Evolutionary conservation across 768 basidiomycete genomes (phyloP).

Genomic region (Lepiota venenata): DNA sequence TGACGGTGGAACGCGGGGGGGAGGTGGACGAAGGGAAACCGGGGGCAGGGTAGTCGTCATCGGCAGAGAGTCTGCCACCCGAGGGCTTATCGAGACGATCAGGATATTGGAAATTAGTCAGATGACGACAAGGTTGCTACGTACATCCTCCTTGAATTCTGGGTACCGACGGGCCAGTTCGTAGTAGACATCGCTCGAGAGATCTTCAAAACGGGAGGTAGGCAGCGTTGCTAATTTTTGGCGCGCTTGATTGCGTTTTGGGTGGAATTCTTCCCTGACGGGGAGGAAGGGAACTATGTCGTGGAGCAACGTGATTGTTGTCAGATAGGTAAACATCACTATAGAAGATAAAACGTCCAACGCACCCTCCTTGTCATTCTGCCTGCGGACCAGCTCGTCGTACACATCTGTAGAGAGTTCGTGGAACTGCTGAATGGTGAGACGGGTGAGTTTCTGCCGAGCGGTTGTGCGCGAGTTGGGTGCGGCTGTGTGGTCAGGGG

Average conservation of each 20-base stretch:
- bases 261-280: constrained; percentile 91
- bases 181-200: constrained; percentile 94
- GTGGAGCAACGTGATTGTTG: constrained; percentile 16
- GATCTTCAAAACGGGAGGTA: constrained; percentile 84
- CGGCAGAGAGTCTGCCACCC: constrained; percentile 41
- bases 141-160: constrained; percentile 88
- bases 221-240: constrained; percentile 96
- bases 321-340: constrained; percentile 3
- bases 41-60: constrained; percentile 72
- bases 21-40: constrained; percentile 51
- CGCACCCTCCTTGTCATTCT: constrained; percentile 70
- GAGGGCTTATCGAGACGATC: constrained; percentile 29
- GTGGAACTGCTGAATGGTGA: constrained; percentile 95
- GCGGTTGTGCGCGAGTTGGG: constrained; percentile 79
- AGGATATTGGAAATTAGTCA: constrained; percentile 15
- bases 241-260: constrained; percentile 96
- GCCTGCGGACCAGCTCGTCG: constrained; percentile 87
- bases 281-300: constrained; percentile 82
- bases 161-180: constrained; percentile 92
- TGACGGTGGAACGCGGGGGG: constrained; percentile 36
- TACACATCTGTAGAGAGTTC: constrained; percentile 98
- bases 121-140: constrained; percentile 22
- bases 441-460: constrained; percentile 87
- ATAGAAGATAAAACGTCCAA: constrained; percentile 3
- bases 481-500: constrained; percentile 43